phyloP scores from a whole-genome alignment of 345 rosid species.

The Eucalyptus virginea region DNA sequence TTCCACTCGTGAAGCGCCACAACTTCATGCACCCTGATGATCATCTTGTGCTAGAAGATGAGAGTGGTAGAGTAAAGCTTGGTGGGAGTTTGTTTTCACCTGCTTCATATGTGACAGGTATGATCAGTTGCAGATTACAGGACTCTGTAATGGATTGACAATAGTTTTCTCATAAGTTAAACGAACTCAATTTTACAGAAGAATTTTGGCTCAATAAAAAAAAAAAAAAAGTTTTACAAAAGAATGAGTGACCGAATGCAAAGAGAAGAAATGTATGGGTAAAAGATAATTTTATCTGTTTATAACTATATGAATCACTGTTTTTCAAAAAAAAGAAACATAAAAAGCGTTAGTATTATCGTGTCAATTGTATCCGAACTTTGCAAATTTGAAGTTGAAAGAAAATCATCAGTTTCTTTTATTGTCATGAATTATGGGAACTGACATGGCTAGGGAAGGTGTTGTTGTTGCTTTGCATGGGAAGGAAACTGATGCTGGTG shows the following conservation, averaged over 20 bases:
- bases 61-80: slow-evolving; percentile 90
- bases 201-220: not conserved
- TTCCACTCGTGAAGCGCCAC: slow-evolving; percentile 69
- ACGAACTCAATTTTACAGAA: not conserved
- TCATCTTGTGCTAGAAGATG: slow-evolving; percentile 80
- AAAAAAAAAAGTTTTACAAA: not conserved
- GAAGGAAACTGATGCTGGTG: slow-evolving; percentile 77
- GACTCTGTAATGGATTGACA: not conserved
- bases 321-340: not conserved
- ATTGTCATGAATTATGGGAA: not conserved
- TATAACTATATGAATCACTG: not conserved
- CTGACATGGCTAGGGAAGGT: slow-evolving; percentile 30
- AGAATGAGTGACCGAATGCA: not conserved
- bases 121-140: not conserved
- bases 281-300: not conserved
- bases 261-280: not conserved
- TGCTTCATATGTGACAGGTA: slow-evolving; percentile 74
- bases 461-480: slow-evolving; percentile 78
- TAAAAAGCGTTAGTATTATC: not conserved
- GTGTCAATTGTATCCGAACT: not conserved
- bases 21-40: slow-evolving; percentile 85
- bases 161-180: not conserved
- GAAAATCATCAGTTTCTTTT: not conserved
- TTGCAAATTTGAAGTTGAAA: not conserved
- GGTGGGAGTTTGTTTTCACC: slow-evolving; percentile 52